A percentile compares a stretch with the other conserved stretches of the same genome.
These are phyloP conservation scores for Populus hybrid DNA, from an alignment of 441 rosid species.

Conservation along the genomic window DNA sequence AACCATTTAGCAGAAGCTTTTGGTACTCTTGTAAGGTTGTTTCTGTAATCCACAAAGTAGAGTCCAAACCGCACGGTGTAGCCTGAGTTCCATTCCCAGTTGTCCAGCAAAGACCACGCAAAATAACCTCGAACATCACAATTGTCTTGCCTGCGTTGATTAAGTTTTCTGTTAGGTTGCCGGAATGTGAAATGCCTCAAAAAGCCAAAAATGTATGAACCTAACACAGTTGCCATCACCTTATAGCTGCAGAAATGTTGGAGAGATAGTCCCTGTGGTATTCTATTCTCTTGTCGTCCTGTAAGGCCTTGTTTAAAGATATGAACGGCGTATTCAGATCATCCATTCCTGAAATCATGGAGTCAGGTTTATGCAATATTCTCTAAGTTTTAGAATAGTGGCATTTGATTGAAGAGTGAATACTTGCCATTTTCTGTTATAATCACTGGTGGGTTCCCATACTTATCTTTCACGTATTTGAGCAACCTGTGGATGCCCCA, in stretches of 20 bases:
- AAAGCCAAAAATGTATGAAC: neutral
- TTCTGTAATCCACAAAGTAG: conserved; percentile 69
- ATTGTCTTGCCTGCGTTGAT: conserved; percentile 47
- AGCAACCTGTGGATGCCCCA: conserved; percentile 73
- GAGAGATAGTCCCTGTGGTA: conserved; percentile 82
- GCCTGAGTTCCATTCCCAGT: conserved; percentile 95
- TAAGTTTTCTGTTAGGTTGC: conserved; percentile 5
- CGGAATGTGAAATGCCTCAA: neutral
- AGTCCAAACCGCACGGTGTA: conserved; percentile 85
- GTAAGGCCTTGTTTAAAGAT: conserved; percentile 51
- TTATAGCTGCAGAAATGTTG: conserved; percentile 79
- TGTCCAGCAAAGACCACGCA: conserved; percentile 88
- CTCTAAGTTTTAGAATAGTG: neutral
- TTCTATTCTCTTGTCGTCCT: conserved; percentile 74
- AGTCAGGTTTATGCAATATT: conserved; percentile 2
- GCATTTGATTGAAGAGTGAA: neutral
- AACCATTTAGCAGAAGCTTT: conserved; percentile 84
- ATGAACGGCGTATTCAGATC: conserved; percentile 60
- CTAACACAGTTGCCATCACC: conserved; percentile 29
- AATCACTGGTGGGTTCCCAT: conserved; percentile 67
- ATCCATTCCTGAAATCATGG: conserved; percentile 63
- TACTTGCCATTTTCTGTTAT: conserved; percentile 75
- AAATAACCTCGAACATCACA: conserved; percentile 72
- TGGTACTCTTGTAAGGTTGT: conserved; percentile 76
- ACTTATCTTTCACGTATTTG: conserved; percentile 59